Evolutionary conservation across 441 rosid genomes (phyloP).

Genomic region (Bocquillonia castaneifolia): DNA sequence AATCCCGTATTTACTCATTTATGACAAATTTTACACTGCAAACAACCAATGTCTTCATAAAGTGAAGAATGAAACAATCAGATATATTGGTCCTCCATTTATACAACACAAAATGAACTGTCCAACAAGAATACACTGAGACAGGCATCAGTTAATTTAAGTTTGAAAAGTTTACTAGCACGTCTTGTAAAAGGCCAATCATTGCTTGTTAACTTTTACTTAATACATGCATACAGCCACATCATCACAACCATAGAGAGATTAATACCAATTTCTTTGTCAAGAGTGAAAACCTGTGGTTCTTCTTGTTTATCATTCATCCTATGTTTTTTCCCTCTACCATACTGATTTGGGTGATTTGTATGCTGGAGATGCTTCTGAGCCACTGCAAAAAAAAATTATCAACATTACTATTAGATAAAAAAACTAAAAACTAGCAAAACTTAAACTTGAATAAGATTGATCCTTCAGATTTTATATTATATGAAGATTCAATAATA

Average conservation of each 20-base stretch:
- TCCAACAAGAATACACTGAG: not conserved
- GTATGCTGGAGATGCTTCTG: constrained; percentile 68
- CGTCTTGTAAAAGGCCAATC: not conserved
- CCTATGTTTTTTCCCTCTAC: constrained; percentile 41
- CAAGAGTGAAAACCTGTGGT: constrained; percentile 47
- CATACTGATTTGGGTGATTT: constrained; percentile 39
- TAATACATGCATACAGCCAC: not conserved
- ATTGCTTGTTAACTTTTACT: not conserved
- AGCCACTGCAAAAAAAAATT: constrained; percentile 40
- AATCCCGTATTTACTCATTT: not conserved
- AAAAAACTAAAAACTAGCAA: constrained; percentile 4
- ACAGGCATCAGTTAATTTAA: not conserved
- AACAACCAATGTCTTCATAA: not conserved
- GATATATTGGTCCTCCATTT: not conserved
- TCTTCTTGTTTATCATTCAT: constrained; percentile 54
- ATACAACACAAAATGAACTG: not conserved
- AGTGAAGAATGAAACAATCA: not conserved
- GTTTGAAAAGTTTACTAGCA: not conserved
- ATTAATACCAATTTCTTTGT: constrained; percentile 19
- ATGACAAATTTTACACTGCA: not conserved
- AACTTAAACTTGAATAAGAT: not conserved
- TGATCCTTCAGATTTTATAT: not conserved
- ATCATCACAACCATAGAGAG: not conserved
- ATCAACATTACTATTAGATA: constrained; percentile 1
- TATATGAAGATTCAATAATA: not conserved